Evolutionary conservation across 139 green algal species (phyloP).

Genomic region (Micractinium conductrix): DNA sequence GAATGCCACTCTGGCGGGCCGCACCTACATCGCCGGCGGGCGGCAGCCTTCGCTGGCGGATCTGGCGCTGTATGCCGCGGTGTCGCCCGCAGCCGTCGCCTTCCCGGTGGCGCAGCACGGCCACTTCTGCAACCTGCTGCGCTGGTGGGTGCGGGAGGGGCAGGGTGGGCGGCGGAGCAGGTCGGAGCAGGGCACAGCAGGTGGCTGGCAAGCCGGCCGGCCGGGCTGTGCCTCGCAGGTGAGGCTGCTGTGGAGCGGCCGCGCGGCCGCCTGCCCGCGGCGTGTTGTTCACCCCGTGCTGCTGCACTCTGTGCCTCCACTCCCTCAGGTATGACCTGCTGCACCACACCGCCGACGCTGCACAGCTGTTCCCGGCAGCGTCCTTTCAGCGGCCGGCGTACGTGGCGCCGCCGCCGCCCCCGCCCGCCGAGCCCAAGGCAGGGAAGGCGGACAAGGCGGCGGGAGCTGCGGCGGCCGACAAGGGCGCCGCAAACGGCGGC

Average conservation of each 20-base stretch:
- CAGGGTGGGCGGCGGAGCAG: too few relatives aligned
- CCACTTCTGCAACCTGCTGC: constrained; percentile 73
- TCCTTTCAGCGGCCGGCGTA: constrained; percentile 44
- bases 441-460: neutral
- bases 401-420: constrained; percentile 18
- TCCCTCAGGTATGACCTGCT: constrained; percentile 54
- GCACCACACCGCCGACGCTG: constrained; percentile 40
- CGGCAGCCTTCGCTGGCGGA: constrained; percentile 52
- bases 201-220: too few relatives aligned
- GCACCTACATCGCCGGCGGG: constrained; percentile 46
- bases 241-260: too few relatives aligned
- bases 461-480: neutral
- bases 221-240: too few relatives aligned
- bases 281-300: neutral
- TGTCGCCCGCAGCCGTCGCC: constrained; percentile 42
- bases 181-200: too few relatives aligned
- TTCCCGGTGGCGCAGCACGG: constrained; percentile 77
- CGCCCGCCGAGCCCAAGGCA: constrained; percentile 32
- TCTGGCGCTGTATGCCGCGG: constrained; percentile 52
- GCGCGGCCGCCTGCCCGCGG: neutral
- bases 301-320: neutral
- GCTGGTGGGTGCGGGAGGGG: constrained; percentile 63
- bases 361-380: constrained; percentile 38
- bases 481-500: constrained; percentile 5
- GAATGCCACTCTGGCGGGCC: constrained; percentile 3